phyloP scores from a whole-genome alignment of 2,329 filamentous ascomycete species.

The Neoascochyta sp. region DNA sequence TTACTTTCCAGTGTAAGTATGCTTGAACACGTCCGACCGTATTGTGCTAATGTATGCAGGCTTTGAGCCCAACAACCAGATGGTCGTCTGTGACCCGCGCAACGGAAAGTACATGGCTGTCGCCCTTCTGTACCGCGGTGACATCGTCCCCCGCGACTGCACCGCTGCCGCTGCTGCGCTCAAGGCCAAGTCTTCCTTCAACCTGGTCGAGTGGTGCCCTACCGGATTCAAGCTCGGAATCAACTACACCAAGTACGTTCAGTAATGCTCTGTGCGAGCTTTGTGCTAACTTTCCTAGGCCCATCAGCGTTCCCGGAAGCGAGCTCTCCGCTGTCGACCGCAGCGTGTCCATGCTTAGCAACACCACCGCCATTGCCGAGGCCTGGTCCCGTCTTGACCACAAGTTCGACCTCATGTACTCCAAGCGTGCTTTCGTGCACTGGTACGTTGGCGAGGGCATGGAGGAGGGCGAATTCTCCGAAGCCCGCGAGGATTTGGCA shows the following conservation, averaged over 20 bases:
- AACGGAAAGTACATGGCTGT: slow-evolving; percentile 77
- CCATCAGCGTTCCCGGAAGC: slow-evolving; percentile 90
- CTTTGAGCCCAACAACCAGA: slow-evolving; percentile 76
- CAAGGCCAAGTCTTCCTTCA: slow-evolving; percentile 69
- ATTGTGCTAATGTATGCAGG: slow-evolving; percentile 45
- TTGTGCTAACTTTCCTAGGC: slow-evolving; percentile 59
- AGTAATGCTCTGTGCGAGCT: neutral
- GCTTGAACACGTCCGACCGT: neutral
- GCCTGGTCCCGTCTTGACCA: slow-evolving; percentile 69
- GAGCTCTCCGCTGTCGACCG: slow-evolving; percentile 97
- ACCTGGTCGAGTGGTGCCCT: slow-evolving; percentile 72
- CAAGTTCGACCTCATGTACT: slow-evolving; percentile 78
- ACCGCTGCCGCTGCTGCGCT: slow-evolving; percentile 62
- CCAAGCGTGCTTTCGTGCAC: slow-evolving; percentile 72
- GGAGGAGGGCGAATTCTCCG: slow-evolving; percentile 87
- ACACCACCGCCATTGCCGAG: slow-evolving; percentile 71
- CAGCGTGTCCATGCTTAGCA: slow-evolving; percentile 78
- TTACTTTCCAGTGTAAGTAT: slow-evolving; percentile 64
- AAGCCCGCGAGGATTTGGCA: slow-evolving; percentile 80
- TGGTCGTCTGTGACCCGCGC: slow-evolving; percentile 70
- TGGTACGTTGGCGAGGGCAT: slow-evolving; percentile 87
- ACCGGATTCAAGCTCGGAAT: slow-evolving; percentile 74
- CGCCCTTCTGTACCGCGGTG: slow-evolving; percentile 67
- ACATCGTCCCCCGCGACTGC: slow-evolving; percentile 68
- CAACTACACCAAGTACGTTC: slow-evolving; percentile 59